These are phyloP conservation scores for Lotus japonicus DNA, from an alignment of 306 rosid species.

Conservation along the genomic window DNA sequence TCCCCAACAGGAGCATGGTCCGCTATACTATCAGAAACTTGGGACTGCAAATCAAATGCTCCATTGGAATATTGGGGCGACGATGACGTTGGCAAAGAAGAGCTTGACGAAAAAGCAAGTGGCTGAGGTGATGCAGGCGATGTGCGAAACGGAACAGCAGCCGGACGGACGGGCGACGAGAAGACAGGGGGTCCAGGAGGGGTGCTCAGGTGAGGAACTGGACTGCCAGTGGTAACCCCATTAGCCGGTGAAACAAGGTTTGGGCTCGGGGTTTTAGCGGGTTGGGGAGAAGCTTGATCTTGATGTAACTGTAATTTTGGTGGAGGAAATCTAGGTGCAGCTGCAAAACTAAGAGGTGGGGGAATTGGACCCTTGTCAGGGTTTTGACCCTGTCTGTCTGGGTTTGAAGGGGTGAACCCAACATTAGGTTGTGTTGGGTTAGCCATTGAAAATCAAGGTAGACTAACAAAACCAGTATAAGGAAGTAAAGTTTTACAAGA, in stretches of 20 bases:
- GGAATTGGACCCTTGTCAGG: constrained; percentile 41
- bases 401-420: constrained; percentile 50
- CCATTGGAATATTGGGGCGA: constrained; percentile 58
- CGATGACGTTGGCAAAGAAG: constrained; percentile 65
- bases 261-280: constrained; percentile 32
- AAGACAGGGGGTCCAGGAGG: constrained; percentile 99
- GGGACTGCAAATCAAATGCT: constrained; percentile 45
- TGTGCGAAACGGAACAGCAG: constrained; percentile 88
- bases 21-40: constrained; percentile 44
- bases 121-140: constrained; percentile 97
- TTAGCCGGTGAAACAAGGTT: constrained; percentile 47
- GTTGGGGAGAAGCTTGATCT: constrained; percentile 57
- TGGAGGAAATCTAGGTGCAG: constrained; percentile 48
- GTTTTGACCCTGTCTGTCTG: constrained; percentile 36
- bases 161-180: constrained; percentile 88
- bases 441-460: constrained; percentile 46
- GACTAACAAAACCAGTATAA: constrained; percentile 26
- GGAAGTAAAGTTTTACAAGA: constrained; percentile 23
- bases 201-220: constrained; percentile 78
- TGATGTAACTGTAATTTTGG: constrained; percentile 58
- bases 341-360: constrained; percentile 39
- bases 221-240: constrained; percentile 59
- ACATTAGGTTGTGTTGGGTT: constrained; percentile 59
- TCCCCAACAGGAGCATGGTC: constrained; percentile 42
- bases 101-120: constrained; percentile 54